Percentiles rank a stretch among this genome's conserved stretches.
These are phyloP conservation scores for Diaporthe capsici DNA, from an alignment of 2,329 filamentous ascomycete species.

Conservation along the genomic window DNA sequence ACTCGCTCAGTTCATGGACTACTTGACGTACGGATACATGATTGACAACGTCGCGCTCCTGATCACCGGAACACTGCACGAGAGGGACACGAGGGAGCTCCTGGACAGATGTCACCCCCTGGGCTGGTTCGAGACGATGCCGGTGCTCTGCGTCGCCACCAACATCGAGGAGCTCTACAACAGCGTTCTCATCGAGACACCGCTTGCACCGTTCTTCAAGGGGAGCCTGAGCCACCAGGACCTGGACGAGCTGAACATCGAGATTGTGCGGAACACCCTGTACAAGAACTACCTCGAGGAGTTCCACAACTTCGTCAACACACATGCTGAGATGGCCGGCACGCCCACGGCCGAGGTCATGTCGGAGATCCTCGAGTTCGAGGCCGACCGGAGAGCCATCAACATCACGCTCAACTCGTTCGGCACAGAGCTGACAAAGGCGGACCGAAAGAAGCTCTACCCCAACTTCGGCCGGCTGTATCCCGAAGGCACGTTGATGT, in stretches of 20 bases:
- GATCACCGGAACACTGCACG: conserved; percentile 97
- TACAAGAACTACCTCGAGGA: conserved; percentile 99
- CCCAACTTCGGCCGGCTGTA: conserved; percentile 92
- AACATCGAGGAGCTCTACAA: conserved; percentile 99
- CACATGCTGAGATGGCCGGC: conserved; percentile 85
- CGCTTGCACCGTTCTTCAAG: conserved; percentile 97
- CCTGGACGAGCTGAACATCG: conserved; percentile 98
- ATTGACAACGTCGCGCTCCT: conserved; percentile 99
- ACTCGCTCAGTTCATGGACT: conserved; percentile 96
- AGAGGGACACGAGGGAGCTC: conserved; percentile 95
- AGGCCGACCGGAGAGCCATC: conserved; percentile 95
- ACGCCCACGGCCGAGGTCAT: conserved; percentile 95
- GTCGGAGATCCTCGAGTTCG: conserved; percentile 95
- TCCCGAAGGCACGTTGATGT: conserved; percentile 94
- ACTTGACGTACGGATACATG: conserved; percentile 99
- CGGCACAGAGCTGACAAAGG: conserved; percentile 94
- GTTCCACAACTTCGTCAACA: conserved; percentile 95
- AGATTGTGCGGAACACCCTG: conserved; percentile 97
- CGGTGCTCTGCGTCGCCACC: conserved; percentile 95
- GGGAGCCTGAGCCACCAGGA: conserved; percentile 96
- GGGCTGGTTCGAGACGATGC: conserved; percentile 99
- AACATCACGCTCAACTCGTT: conserved; percentile 99
- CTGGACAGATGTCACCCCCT: conserved; percentile 96
- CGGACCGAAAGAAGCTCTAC: conserved; percentile 95
- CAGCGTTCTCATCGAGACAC: conserved; percentile 96